phyloP scores from a whole-genome alignment of 805 yeast species.

The Zygoascus bituminiphila region DNA sequence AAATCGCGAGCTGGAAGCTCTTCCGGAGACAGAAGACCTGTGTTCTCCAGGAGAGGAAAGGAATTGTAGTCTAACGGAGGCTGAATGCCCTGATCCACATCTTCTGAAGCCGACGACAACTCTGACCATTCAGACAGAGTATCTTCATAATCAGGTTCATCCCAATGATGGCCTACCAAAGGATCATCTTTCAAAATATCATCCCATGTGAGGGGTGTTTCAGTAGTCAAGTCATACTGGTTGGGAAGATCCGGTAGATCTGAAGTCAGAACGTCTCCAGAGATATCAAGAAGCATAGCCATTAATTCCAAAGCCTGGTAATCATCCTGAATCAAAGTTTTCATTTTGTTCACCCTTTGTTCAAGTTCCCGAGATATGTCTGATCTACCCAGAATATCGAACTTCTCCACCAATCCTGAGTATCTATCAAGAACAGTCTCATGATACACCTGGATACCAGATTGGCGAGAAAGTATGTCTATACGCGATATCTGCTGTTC shows the following conservation, averaged over 20 bases:
- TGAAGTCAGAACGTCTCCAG: conserved; percentile 8
- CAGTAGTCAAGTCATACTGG: neutral
- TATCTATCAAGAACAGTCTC: conserved; percentile 15
- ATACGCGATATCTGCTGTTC: neutral
- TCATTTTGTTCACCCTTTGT: conserved; percentile 8
- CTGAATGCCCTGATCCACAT: neutral
- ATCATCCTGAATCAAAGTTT: neutral
- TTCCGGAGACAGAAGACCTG: neutral
- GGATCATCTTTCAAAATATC: conserved; percentile 25
- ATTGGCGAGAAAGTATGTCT: neutral
- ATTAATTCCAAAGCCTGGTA: conserved; percentile 10
- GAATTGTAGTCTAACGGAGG: neutral
- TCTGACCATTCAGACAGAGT: conserved; percentile 7
- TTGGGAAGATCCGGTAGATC: neutral
- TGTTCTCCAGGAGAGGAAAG: no score
- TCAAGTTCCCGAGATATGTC: conserved; percentile 23
- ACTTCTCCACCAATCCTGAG: conserved; percentile 22
- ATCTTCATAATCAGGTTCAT: conserved; percentile 7
- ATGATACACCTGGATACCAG: conserved; percentile 11
- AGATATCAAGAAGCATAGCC: conserved; percentile 17
- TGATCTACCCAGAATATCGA: conserved; percentile 23
- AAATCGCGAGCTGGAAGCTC: neutral
- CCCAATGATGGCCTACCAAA: conserved; percentile 22
- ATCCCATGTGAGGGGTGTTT: conserved; percentile 16
- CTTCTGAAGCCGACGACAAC: neutral